Base-by-base conservation (phyloP, 805 yeast species). In the Saturnispora galanensis region DNA sequence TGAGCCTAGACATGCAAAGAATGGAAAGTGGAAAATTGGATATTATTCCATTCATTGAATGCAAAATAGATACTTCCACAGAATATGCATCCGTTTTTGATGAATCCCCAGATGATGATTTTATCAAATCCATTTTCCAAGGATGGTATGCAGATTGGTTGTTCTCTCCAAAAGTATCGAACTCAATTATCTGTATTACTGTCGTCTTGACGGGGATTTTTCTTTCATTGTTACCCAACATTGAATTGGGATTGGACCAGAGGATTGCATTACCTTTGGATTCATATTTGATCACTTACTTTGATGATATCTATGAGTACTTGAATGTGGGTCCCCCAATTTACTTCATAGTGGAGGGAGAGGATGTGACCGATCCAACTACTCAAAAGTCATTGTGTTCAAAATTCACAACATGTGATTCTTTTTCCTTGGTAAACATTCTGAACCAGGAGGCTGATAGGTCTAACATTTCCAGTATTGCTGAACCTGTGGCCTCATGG, bases 281-380 rank as follows among this genome's bases (percentile, higher is more conserved):
- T 44, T 89, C 97, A 0, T 86, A 88, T 56, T 63, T 93, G 56
- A 79, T 88, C 33, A 73, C 77, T 43, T 93, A 90, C 60, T 90
- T 85, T 65, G 68, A 81, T 51, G 86, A 89, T 44, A 68, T 88
- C 3, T 84, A 81, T 57, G 62, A 70, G 1, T 84, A 79, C 57
- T 68, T 90, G 48, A 80, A 82, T 47, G 84, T 84, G 7, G 98
- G 97, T 0, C 96, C 98, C 1, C 98, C 98, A 0, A 72, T 85
- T 1, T 93, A 84, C 56, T 83, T 88, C 61, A 87, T 93, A 18
- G 77, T 85, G n/a, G 74, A 76, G 38, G 79, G 76, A 42, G 57
- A 77, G 39, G 81, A 85, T 54, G 69, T 84, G 5, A 84, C 90
- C 0, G 46, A 61, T 11, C 65, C 84, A 39, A 63, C 52, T 2